Base-by-base conservation (phyloP, 345 rosid species). In the Eucalyptus erythrocorys region DNA sequence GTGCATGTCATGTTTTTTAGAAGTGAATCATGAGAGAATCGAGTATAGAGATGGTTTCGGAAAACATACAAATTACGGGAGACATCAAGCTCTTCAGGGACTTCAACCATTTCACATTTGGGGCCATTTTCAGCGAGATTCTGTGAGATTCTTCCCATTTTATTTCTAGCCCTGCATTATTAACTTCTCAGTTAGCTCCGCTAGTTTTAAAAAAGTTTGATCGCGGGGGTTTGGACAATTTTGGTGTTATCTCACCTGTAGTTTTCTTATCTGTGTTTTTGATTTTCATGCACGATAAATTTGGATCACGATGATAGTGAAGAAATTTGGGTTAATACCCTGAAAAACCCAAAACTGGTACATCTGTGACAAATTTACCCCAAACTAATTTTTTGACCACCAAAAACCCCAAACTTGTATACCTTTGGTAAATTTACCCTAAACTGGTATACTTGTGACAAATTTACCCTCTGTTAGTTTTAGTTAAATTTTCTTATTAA, bases 251-350 rank as follows among this genome's bases (percentile, higher is more conserved):
- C 42, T 32, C 42, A 34, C 24, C 6, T 1, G 42, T 37, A 32
- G 42, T 68, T 68, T 68, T 34, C 80, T 68, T 68, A 5, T 34
- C 6, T 7, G 17, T 66, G 76, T n/a, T 66, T n/a, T 16, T 16
- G 1, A 19, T 64, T 64, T 64, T 30, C 13, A 4, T 30, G 30
- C 6, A 24, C 61, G 4, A 4, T 55, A 55, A 0, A 55, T 55
- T 55, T 61, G 32, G 68, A 61, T 61, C 68, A 13, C 17, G 68
- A n/a, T 66, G 21, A 64, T 64, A 7, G 5, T 5, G 3, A 26
- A 55, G 30, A 55, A n/a, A 64, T n/a, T n/a, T n/a, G n/a, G n/a
- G n/a, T n/a, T n/a, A n/a, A n/a, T n/a, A n/a, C n/a, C n/a, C n/a
- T n/a, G n/a, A n/a, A n/a, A n/a, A n/a, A n/a, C n/a, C n/a, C n/a